Percentiles rank a stretch among this genome's conserved stretches.
Evolutionary conservation across 257 asterid genomes (phyloP).

Genomic region (Solanum gandarillasii): DNA sequence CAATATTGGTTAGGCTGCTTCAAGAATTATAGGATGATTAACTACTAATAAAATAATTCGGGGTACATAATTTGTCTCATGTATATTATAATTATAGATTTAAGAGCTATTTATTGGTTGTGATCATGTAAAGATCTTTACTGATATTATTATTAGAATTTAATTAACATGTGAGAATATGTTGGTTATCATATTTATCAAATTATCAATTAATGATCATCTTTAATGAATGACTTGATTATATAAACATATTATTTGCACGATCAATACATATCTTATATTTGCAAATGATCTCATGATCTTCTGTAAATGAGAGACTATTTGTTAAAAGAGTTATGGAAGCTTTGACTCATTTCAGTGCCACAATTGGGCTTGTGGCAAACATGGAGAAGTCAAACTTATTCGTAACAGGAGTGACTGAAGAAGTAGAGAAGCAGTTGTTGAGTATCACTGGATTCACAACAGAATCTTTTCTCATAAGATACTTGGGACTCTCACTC

Average conservation of each 20-base stretch:
- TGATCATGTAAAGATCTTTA: too few species aligned
- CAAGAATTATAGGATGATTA: not conserved
- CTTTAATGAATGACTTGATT: too few species aligned
- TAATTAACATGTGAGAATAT: too few species aligned
- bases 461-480: not conserved
- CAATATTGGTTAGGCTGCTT: not conserved
- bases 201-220: too few species aligned
- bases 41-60: not conserved
- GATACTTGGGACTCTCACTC: not conserved
- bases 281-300: not conserved
- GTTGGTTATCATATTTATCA: too few species aligned
- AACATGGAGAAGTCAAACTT: not conserved
- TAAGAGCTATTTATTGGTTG: too few species aligned
- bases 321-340: not conserved
- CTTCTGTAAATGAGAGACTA: not conserved
- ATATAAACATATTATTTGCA: too few species aligned
- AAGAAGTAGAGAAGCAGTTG: not conserved
- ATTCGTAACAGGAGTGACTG: not conserved
- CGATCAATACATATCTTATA: too few species aligned
- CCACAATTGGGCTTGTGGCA: not conserved
- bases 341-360: not conserved
- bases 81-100: too few species aligned
- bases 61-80: not conserved
- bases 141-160: too few species aligned
- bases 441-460: not conserved